phyloP scores from a whole-genome alignment of 1,139 yeast species.

The Blastobotrys arbuscula region DNA sequence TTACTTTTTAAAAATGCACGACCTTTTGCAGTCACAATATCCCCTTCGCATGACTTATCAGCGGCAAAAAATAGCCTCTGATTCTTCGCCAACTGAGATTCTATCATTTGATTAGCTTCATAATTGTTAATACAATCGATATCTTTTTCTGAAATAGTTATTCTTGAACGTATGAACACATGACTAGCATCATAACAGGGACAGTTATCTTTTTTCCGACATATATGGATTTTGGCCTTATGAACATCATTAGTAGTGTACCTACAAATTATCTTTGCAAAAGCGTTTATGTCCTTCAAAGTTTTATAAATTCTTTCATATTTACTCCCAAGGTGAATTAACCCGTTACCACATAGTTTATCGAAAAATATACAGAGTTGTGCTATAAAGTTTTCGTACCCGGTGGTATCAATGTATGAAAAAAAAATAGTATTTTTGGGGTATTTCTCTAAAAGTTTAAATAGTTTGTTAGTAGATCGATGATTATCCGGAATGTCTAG shows the following conservation, averaged over 20 bases:
- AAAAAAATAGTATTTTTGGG: background rate
- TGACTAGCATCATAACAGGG: conserved; percentile 18
- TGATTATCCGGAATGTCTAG: background rate
- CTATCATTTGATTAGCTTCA: background rate
- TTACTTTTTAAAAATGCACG: background rate
- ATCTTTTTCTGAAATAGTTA: background rate
- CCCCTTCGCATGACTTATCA: background rate
- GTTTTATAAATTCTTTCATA: background rate
- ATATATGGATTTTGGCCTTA: background rate
- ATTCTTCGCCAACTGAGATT: background rate
- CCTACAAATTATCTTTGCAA: background rate
- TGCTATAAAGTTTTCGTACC: conserved; percentile 1
- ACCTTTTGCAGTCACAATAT: background rate
- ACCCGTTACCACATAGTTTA: conserved; percentile 21
- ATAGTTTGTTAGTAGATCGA: background rate
- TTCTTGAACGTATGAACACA: conserved; percentile 19
- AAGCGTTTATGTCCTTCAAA: background rate
- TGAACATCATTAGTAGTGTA: background rate
- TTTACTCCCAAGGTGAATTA: conserved; percentile 33
- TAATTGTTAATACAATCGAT: background rate
- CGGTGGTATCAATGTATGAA: conserved; percentile 1
- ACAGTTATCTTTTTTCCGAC: conserved; percentile 3
- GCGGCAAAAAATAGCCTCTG: background rate
- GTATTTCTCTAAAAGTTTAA: background rate
- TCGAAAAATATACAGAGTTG: conserved; percentile 1